phyloP scores from a whole-genome alignment of 1,284 basidiomycete genomes.

The Cryptococcus sp. region DNA sequence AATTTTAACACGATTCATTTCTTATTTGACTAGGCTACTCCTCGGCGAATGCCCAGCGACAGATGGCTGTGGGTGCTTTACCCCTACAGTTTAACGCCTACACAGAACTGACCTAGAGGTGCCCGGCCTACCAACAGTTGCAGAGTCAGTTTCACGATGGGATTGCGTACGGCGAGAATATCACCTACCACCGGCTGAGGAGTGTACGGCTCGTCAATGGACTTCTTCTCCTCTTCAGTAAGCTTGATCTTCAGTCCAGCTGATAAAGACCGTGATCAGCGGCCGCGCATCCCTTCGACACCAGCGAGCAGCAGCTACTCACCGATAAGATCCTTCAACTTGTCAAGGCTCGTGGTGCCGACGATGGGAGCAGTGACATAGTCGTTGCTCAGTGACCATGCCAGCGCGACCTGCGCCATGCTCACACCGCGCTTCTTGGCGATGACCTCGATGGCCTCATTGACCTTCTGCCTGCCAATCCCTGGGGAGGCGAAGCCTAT shows the following conservation, averaged over 20 bases:
- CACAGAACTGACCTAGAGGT: neutral
- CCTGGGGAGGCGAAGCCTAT: conserved; percentile 12
- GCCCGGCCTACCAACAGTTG: neutral
- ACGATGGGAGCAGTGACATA: conserved; percentile 29
- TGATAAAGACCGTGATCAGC: neutral
- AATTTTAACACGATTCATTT: neutral
- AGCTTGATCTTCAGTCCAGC: conserved; percentile 52
- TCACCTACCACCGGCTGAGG: conserved; percentile 14
- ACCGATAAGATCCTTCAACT: conserved; percentile 19
- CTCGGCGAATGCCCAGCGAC: no score
- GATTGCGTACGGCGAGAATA: neutral
- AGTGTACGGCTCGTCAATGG: conserved; percentile 55
- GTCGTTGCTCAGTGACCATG: conserved; percentile 18
- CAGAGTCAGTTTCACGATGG: neutral
- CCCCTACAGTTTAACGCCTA: neutral
- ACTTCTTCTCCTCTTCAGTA: conserved; percentile 57
- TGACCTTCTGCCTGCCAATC: conserved; percentile 4
- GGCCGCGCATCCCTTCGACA: neutral
- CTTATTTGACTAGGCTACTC: neutral
- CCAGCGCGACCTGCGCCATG: conserved; percentile 55
- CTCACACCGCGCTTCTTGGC: conserved; percentile 54
- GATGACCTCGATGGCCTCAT: conserved; percentile 51
- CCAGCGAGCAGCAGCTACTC: neutral
- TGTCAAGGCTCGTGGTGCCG: conserved; percentile 24
- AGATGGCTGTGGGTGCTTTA: no score